Evolutionary conservation across 2,329 filamentous ascomycete species (phyloP).

Genomic region (Boeremia exigua): DNA sequence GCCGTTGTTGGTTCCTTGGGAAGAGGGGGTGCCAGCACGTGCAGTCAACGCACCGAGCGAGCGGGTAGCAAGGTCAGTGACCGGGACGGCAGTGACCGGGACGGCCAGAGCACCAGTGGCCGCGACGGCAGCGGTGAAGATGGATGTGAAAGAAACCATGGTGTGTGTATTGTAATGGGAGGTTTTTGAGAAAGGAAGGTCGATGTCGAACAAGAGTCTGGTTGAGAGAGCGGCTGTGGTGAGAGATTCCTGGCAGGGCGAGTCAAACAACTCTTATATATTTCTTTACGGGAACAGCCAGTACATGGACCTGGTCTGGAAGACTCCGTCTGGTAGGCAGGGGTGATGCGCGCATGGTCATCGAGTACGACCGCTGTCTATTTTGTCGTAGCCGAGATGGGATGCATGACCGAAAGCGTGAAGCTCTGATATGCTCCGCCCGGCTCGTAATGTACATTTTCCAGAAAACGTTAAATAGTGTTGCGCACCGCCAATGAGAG

Average conservation of each 20-base stretch:
- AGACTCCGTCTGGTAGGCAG: conserved; percentile 15
- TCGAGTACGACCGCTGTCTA: conserved; percentile 16
- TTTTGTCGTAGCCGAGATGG: conserved; percentile 27
- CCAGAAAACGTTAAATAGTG: conserved; percentile 3
- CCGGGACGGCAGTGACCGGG: conserved; percentile 37
- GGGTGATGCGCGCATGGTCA: conserved; percentile 20
- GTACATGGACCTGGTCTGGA: conserved; percentile 7
- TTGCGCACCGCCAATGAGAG: conserved; percentile 5
- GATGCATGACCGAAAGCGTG: conserved; percentile 20
- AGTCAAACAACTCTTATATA: conserved; percentile 29
- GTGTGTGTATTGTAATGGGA: conserved; percentile 13
- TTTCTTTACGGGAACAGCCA: conserved; percentile 9
- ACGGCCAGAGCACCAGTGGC: conserved; percentile 34
- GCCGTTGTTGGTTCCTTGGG: conserved; percentile 61
- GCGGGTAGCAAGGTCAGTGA: conserved; percentile 48
- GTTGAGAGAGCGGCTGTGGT: conserved; percentile 18
- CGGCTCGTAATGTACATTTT: conserved; percentile 17
- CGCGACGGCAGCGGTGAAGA: conserved; percentile 35
- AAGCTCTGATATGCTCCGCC: conserved; percentile 25
- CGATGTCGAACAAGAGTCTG: conserved; percentile 11
- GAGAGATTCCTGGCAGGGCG: conserved; percentile 15
- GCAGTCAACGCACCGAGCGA: conserved; percentile 35
- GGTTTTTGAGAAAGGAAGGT: conserved; percentile 4
- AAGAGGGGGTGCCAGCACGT: conserved; percentile 52
- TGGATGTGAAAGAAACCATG: conserved; percentile 40